Conservation (phyloP, 768 basidiomycete genomes). For the Lepiota venenata region DNA sequence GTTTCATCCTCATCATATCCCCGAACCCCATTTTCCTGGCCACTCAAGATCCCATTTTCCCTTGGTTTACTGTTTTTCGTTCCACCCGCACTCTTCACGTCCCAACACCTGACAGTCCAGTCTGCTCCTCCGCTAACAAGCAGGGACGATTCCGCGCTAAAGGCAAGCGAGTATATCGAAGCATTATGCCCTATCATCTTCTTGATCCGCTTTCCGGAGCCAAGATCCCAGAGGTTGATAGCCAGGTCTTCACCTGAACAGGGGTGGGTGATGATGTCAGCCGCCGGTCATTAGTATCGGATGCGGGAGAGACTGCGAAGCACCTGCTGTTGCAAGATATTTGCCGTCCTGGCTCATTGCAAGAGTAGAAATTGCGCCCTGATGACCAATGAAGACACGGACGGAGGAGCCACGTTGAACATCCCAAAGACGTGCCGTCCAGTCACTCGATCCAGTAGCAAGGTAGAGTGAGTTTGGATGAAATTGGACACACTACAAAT, state of each 20-base stretch:
- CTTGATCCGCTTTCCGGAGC: conserved; percentile 92
- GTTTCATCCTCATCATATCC: conserved; percentile 50
- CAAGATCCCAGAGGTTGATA: conserved; percentile 96
- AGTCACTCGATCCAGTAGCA: conserved; percentile 94
- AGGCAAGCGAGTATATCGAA: conserved; percentile 86
- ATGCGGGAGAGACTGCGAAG: neutral
- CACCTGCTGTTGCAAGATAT: conserved; percentile 89
- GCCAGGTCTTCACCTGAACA: conserved; percentile 79
- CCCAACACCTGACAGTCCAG: conserved; percentile 99
- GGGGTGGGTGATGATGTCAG: neutral
- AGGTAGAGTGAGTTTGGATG: conserved; percentile 98
- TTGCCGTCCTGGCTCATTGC: conserved; percentile 93
- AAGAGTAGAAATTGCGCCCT: conserved; percentile 80
- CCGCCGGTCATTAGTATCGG: neutral
- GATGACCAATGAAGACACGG: conserved; percentile 94
- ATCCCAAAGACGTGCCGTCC: conserved; percentile 96
- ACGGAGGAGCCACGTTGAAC: conserved; percentile 94
- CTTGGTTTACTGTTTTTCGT: conserved; percentile 44
- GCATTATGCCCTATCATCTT: conserved; percentile 94
- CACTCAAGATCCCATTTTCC: conserved; percentile 43
- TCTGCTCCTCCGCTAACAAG: conserved; percentile 91
- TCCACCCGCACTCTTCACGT: conserved; percentile 80
- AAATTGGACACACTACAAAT: conserved; percentile 81
- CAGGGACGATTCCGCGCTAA: conserved; percentile 87
- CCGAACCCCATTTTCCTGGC: conserved; percentile 19